These are phyloP conservation scores for Uronychia setigera DNA, from an alignment of 73 alveolate genomes.

Conservation along the genomic window DNA sequence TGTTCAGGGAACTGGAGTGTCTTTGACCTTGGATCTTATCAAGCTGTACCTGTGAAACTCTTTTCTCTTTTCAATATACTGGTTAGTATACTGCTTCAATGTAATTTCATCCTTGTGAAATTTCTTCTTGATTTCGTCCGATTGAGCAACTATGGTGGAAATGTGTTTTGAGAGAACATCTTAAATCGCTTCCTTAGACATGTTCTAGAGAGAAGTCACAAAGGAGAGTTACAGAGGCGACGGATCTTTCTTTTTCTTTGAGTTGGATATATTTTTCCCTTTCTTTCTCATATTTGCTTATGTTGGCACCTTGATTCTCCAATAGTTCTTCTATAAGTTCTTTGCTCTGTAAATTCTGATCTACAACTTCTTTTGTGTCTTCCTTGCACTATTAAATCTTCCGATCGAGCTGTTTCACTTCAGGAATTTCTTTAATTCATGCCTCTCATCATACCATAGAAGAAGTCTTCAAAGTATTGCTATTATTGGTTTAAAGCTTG, in stretches of 20 bases:
- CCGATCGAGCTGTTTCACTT: not conserved
- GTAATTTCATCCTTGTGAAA: not conserved
- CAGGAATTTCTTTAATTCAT: not conserved
- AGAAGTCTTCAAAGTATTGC: conserved; percentile 1
- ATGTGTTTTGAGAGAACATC: too few species aligned
- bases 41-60: not conserved
- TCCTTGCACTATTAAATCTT: not conserved
- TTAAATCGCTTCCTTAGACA: not conserved
- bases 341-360: not conserved
- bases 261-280: not conserved
- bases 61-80: not conserved
- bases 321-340: not conserved
- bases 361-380: not conserved
- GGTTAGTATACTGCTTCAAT: not conserved
- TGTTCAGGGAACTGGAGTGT: not conserved
- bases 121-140: not conserved
- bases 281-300: not conserved
- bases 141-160: too few species aligned
- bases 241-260: not conserved
- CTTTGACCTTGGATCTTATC: not conserved
- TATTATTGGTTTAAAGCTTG: not conserved
- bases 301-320: not conserved
- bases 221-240: not conserved
- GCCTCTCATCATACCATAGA: not conserved
- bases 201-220: not conserved